Conservation (phyloP, 257 asterid genomes). For the Solanum chaucha region DNA sequence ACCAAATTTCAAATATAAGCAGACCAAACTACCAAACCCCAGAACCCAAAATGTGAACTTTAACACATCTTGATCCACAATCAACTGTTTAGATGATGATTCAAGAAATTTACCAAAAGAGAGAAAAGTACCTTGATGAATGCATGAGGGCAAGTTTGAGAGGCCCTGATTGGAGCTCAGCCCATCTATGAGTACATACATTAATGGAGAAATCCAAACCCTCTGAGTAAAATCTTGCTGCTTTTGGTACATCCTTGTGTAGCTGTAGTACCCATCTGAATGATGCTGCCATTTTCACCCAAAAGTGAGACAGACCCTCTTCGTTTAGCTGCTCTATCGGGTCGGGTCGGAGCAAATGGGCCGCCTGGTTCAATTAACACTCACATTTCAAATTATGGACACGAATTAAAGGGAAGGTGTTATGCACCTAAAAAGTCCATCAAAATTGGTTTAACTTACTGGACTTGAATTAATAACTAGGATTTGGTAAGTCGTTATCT, state of each 20-base stretch:
- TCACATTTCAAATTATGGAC: neutral
- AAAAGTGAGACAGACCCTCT: neutral
- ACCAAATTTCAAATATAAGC: neutral
- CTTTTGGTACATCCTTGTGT: conserved; percentile 90
- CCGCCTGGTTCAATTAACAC: neutral
- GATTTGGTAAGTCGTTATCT: no score
- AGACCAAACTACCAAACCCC: neutral
- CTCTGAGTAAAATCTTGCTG: conserved; percentile 76
- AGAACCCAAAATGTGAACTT: neutral
- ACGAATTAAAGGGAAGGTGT: no score
- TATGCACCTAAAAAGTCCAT: no score
- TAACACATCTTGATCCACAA: neutral
- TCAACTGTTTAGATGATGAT: neutral
- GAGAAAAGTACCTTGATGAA: conserved; percentile 33
- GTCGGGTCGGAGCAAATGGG: neutral
- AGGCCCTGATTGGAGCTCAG: conserved; percentile 89
- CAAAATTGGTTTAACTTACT: no score
- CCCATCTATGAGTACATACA: conserved; percentile 86
- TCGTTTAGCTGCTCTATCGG: neutral
- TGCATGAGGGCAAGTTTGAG: conserved; percentile 80
- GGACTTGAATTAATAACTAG: no score
- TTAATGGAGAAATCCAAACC: conserved; percentile 70
- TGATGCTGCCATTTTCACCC: conserved; percentile 48
- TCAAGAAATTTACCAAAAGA: neutral
- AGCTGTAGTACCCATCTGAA: conserved; percentile 72